phyloP scores from a whole-genome alignment of 768 basidiomycete species.

The Tephrocybe rancida region DNA sequence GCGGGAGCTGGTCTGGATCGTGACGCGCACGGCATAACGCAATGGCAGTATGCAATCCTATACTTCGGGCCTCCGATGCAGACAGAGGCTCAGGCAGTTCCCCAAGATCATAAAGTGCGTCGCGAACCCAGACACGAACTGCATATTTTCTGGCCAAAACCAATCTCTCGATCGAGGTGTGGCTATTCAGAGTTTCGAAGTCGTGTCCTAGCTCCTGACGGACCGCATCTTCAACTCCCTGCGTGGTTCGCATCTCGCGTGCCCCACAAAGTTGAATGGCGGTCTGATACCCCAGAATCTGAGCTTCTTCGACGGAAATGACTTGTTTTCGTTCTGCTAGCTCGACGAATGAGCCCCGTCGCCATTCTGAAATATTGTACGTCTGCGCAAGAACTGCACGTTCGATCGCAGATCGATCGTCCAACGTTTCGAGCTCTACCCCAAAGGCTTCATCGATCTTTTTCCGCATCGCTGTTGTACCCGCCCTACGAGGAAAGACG shows the following conservation, averaged over 20 bases:
- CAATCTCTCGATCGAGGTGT: neutral
- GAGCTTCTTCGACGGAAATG: slow-evolving; percentile 6
- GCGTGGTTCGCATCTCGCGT: neutral
- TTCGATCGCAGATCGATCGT: neutral
- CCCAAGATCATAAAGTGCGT: slow-evolving; percentile 2
- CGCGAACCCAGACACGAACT: slow-evolving; percentile 4
- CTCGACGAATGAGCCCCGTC: slow-evolving; percentile 3
- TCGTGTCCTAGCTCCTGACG: neutral
- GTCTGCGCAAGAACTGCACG: slow-evolving; percentile 1
- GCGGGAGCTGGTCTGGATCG: neutral
- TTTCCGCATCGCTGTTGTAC: neutral
- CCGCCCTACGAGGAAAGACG: neutral
- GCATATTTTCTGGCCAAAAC: slow-evolving; percentile 6
- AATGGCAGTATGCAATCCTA: slow-evolving; percentile 9
- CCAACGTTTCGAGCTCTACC: neutral
- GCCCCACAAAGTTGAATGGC: slow-evolving; percentile 9
- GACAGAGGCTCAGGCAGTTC: neutral
- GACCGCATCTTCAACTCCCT: neutral
- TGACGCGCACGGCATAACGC: slow-evolving; percentile 1
- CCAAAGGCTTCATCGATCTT: neutral
- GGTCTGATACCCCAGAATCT: slow-evolving; percentile 6
- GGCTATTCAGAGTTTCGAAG: neutral
- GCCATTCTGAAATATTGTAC: slow-evolving; percentile 11
- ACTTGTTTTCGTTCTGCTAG: neutral
- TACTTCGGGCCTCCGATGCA: neutral